Percentiles rank a stretch among this genome's conserved stretches.
Conservation (phyloP, 257 asterid species). For the Solanum piurae region DNA sequence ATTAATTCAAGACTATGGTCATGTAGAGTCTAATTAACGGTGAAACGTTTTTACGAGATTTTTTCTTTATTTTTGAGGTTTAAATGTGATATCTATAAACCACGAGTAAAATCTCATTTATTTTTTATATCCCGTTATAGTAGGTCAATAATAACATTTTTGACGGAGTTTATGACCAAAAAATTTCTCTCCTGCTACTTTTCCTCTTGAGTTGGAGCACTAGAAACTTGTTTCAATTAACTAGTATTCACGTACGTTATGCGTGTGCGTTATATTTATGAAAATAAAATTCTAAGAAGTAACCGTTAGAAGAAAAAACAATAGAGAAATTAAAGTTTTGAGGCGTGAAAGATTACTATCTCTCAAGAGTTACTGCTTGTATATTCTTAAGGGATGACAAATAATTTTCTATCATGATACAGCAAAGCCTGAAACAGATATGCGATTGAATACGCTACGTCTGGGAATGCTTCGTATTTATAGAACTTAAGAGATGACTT, state of each 20-base stretch:
- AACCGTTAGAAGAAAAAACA: no score
- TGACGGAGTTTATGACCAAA: not conserved
- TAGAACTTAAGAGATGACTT: no score
- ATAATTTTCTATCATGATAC: no score
- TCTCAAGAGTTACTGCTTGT: no score
- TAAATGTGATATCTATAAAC: not conserved
- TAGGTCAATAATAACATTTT: not conserved
- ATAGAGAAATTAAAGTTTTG: no score
- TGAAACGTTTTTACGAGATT: rapidly evolving
- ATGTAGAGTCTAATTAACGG: not conserved
- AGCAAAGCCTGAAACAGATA: no score
- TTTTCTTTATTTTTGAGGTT: not conserved
- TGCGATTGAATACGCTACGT: not conserved
- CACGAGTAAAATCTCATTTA: not conserved
- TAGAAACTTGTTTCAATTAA: not conserved
- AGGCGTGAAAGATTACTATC: no score
- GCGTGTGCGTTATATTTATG: not conserved
- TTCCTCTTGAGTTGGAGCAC: not conserved
- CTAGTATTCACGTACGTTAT: not conserved
- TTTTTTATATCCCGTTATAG: not conserved
- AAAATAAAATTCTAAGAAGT: no score
- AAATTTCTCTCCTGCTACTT: not conserved
- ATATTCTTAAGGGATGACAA: no score
- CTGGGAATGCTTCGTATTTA: not conserved
- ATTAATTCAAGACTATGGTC: not conserved